Evolutionary conservation across 345 rosid genomes (phyloP), one percentile per base, ranked within the genome.

Genomic region (Salix brachista): DNA sequence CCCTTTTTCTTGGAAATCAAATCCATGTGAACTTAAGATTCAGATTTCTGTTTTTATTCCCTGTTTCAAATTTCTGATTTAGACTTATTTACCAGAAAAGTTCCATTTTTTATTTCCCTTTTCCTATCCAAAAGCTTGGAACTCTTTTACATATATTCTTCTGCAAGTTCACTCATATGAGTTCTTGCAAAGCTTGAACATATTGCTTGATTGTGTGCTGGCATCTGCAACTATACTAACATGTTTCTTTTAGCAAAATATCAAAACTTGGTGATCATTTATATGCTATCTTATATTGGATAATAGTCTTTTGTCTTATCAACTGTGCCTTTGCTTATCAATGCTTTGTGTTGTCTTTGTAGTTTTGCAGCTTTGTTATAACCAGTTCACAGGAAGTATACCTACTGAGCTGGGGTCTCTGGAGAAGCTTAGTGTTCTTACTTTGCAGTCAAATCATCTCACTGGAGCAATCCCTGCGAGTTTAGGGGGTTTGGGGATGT

Each of bases 401-500:
- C 99, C 99, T 1, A 87, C 88, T 10, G 91, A 91, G 86, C 79
- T 96, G 70, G 91, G 97, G 10, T 91, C 97, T 17, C 14, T 94
- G 18, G 83, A 82, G 78, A 91, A 83, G 87, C 90, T 96, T 9
- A 84, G 60, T 70, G 97, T 92, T 48, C 92, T 96, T 41, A 93
- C 98, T 73, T 79, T 96, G 74, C 97, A 96, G 76, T 89, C 84
- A 73, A 96, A 96, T 85, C 82, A 71, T 69, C 84, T 96, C 34
- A 87, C 93, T 14, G 99, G 99, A 65, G 99, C 98, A 17, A 90
- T 96, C 68, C 99, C 99, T 36, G 97, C 99, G 1, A 92, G 95
- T 87, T 85, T 96, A 81, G 99, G 99, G 13, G 85, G 86, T 80
- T 76, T 92, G 71, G 77, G 41, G 72, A 72, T 73, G 85, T 80